Conservation (phyloP, 148 eudicot species). For the Oxyria digyna region DNA sequence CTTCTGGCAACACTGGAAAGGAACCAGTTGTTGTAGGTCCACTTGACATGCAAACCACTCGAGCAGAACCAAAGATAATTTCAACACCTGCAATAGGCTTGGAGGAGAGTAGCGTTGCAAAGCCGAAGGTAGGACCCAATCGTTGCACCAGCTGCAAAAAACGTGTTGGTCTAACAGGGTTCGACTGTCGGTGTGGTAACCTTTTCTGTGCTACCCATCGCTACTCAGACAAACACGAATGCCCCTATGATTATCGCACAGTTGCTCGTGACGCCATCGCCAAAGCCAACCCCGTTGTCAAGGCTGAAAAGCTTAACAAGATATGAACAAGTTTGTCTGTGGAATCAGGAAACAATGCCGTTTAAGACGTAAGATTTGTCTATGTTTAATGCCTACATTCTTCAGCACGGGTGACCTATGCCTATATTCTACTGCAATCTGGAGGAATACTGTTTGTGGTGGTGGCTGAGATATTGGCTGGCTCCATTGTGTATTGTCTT, state of each 20-base stretch:
- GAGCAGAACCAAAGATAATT: conserved; percentile 9
- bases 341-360: not conserved
- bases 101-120: conserved; percentile 8
- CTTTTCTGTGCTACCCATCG: conserved; percentile 23
- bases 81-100: conserved; percentile 2
- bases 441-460: not conserved
- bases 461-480: conserved; percentile 8
- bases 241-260: conserved; percentile 18
- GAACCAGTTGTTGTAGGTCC: conserved; percentile 4
- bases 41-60: not conserved
- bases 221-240: conserved; percentile 24
- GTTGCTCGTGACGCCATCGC: conserved; percentile 17
- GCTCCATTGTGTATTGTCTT: conserved; percentile 3
- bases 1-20: conserved; percentile 9
- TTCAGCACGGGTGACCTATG: conserved; percentile 2
- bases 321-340: conserved; percentile 9
- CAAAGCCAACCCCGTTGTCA: conserved; percentile 21
- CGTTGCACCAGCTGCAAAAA: conserved; percentile 21
- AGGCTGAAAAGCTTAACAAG: conserved; percentile 19
- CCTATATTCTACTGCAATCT: not conserved
- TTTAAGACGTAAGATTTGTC: not conserved
- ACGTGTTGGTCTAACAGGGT: conserved; percentile 22
- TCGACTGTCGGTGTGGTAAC: conserved; percentile 21
- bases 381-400: not conserved
- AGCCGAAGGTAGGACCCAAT: conserved; percentile 16